Evolutionary conservation across 1,139 yeast species (phyloP), one percentile per base, ranked within the genome.

Genomic region (Suhomyces kunorum): DNA sequence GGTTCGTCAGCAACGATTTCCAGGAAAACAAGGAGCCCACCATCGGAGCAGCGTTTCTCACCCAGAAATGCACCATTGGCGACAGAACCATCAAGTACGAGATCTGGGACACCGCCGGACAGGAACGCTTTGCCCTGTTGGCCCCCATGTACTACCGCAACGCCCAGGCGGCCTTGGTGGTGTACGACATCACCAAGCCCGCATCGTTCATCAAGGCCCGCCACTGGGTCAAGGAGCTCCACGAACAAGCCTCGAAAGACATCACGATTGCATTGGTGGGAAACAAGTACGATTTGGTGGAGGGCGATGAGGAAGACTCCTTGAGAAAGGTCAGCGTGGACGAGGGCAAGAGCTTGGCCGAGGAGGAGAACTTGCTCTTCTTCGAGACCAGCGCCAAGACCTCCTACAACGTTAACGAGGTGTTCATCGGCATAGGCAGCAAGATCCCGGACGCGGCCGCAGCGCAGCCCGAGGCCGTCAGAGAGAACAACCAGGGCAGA

Each of bases 51-150:
- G 98, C 98, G 1, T 92, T 92, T 59, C 70, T 92, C 45, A 92
- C 98, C 24, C 98, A 92, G 63, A 83, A 94, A 59, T 94, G 97
- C 59, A 83, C 90, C 26, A 83, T 92, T 54, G 94, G 94, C 28
- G 89, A 87, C 49, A 80, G 87, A 51, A 87, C 95, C 12, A 89
- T 92, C 59, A 92, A 92, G 62, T 92, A 89, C 64, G 98, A 92
- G 63, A 92, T 92, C 49, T 92, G 98, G 98, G 98, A 92, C 61
- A 92, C 98, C 11, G 98, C 98, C 0, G 98, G 98, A 13, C 98
- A 92, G 67, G 98, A 92, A 63, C 71, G 98, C 48, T 92, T 92
- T 71, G 97, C 98, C 4, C 85, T 94, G 26, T 74, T 92, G 58
- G 98, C 98, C 1, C 98, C 98, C 18, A 87, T 92, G 95, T 92